Base-by-base conservation (phyloP, 495 filamentous ascomycete genomes). In the Xylaria castorea region DNA sequence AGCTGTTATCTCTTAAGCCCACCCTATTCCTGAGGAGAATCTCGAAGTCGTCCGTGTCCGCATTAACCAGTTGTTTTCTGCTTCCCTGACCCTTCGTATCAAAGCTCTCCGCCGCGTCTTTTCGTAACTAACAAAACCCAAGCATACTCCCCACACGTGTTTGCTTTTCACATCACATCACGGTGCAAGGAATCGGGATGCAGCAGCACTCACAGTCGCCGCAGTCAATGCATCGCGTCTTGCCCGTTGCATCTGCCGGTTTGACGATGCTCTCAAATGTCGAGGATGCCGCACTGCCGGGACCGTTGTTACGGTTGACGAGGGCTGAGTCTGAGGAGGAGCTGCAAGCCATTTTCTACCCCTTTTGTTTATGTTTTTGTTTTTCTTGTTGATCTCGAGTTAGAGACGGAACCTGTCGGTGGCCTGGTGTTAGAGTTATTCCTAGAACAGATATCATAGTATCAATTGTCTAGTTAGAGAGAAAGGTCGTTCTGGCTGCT, bases 141-240 rank as follows among this genome's bases (percentile, higher is more conserved):
- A 61, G 32, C 57, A 40, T 25, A 7, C 11, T 20, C 2, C 22
- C n/a, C 32, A 6, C 57, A 6, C 57, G 12, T 38, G 18, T 8
- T n/a, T 0, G 51, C 3, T 63, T 22, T 22, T 42, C 36, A 11
- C 18, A 20, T 82, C 66, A 85, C 82, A 85, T 82, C 22, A 86
- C 78, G 36, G 72, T 76, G 69, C 85, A 85, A 5, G 83, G 83
- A 68, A 84, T 82, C 5, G 83, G 83, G 68, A 83, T 82, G 70
- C 84, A 85, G 76, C 83, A 86, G 74, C 84, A 86, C 34, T 84
- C 82, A 66, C 79, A 83, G 36, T 78, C 83, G 53, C 79, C 83
- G 61, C 84, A 86, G 68, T 84, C 82, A 32, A 85, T 74, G 70
- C 84, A 85, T 27, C 79, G 79, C 4, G 82, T 84, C 80, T 82